Evolutionary conservation across 2,329 filamentous ascomycete species (phyloP).

Genomic region (Paraphaeosphaeria minitans): DNA sequence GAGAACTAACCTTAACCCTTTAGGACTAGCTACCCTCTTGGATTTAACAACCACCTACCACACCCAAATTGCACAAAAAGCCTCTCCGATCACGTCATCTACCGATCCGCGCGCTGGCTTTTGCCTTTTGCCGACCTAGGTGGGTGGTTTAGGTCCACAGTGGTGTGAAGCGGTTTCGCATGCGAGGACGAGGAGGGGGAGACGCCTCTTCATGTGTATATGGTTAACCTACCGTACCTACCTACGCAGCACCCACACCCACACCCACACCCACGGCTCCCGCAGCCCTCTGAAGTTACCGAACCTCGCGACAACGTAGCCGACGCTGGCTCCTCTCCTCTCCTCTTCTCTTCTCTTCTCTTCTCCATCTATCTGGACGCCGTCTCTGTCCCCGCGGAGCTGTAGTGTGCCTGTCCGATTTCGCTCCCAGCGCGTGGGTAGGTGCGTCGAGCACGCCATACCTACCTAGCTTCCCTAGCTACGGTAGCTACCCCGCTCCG

Average conservation of each 20-base stretch:
- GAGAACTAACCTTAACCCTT: no score
- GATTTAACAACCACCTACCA: no score
- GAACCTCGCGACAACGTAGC: not conserved
- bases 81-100: conserved; percentile 5
- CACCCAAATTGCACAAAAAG: conserved; percentile 9
- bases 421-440: conserved; percentile 4
- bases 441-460: conserved; percentile 9
- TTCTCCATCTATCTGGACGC: no score
- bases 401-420: not conserved
- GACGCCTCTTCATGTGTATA: no score
- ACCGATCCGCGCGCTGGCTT: not conserved
- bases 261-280: not conserved
- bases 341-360: no score
- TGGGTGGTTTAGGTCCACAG: no score
- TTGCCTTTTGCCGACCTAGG: no score
- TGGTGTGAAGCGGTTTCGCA: not conserved
- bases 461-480: no score
- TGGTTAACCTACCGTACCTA: no score
- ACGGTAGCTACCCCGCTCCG: conserved; percentile 3
- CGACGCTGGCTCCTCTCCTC: not conserved
- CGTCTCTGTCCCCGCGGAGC: not conserved
- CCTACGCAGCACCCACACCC: not conserved
- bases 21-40: no score
- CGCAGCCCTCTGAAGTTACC: not conserved
- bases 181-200: no score